Evolutionary conservation across 2,329 filamentous ascomycete species (phyloP).

Genomic region (Apiospora aurea): DNA sequence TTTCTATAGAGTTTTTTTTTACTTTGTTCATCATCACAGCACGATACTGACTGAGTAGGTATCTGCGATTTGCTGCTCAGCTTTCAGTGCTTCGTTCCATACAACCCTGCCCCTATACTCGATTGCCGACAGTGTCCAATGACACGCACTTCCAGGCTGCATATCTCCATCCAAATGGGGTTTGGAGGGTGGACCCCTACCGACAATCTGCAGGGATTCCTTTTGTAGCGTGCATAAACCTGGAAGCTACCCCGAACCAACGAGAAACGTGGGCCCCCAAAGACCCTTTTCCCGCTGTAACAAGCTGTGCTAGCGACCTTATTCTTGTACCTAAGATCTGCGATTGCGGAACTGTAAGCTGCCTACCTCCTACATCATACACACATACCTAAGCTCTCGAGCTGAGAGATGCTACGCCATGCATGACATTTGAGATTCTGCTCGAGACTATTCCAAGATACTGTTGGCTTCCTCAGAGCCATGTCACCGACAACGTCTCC

Average conservation of each 20-base stretch:
- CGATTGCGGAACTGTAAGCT: neutral
- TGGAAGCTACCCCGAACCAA: conserved; percentile 17
- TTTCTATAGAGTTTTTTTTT: neutral
- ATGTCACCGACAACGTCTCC: conserved; percentile 37
- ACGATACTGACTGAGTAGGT: neutral
- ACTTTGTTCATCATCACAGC: neutral
- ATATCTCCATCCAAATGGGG: neutral
- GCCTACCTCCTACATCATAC: neutral
- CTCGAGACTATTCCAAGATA: conserved; percentile 27
- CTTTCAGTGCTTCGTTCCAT: neutral
- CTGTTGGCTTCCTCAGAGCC: conserved; percentile 24
- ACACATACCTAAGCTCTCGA: neutral
- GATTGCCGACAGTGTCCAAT: neutral
- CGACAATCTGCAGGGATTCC: neutral
- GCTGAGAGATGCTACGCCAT: conserved; percentile 24
- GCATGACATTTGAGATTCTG: conserved; percentile 27
- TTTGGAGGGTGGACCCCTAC: neutral
- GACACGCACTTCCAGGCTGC: no score
- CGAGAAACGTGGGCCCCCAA: neutral
- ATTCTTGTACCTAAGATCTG: conserved; percentile 2
- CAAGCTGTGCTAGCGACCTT: neutral
- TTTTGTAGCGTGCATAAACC: conserved; percentile 7
- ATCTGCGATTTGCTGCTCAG: neutral
- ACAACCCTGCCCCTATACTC: neutral
- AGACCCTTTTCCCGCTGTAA: conserved; percentile 12